phyloP scores from a whole-genome alignment of 2,329 filamentous ascomycete species.

The Kalmusia sp. region DNA sequence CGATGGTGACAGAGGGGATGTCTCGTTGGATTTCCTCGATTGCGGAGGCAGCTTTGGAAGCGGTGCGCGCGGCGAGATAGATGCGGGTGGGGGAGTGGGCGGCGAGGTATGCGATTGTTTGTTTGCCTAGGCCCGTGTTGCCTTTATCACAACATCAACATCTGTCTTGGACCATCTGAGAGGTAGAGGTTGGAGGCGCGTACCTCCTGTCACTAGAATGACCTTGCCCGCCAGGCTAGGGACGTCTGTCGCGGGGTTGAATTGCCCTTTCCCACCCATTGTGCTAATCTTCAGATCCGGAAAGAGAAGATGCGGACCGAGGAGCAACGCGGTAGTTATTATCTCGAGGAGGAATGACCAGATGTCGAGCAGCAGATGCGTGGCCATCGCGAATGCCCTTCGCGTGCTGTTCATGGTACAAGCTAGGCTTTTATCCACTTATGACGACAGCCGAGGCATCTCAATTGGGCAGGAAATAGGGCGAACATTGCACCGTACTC shows the following conservation, averaged over 20 bases:
- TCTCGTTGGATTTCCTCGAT: slow-evolving; percentile 48
- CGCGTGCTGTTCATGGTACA: not conserved
- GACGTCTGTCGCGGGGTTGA: slow-evolving; percentile 33
- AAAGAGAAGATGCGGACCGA: not conserved
- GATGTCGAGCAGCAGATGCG: not conserved
- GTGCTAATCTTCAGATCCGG: not conserved
- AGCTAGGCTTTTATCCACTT: not conserved
- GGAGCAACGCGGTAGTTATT: not conserved
- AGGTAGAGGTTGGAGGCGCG: not conserved
- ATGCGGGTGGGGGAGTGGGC: slow-evolving; percentile 54
- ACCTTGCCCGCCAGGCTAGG: slow-evolving; percentile 38
- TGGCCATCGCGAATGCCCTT: not conserved
- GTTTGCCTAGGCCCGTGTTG: slow-evolving; percentile 56
- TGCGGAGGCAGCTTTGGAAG: slow-evolving; percentile 50
- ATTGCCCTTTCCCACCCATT: slow-evolving; percentile 14
- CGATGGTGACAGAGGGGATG: slow-evolving; percentile 45
- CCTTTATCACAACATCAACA: slow-evolving; percentile 31
- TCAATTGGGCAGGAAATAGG: not conserved
- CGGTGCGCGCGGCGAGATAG: slow-evolving; percentile 55
- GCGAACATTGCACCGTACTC: not conserved
- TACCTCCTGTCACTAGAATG: slow-evolving; percentile 47
- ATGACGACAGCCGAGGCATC: slow-evolving; percentile 8
- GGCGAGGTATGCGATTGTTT: slow-evolving; percentile 53
- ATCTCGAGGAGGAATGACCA: not conserved
- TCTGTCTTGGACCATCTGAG: not conserved